A percentile compares a stretch with the other conserved stretches of the same genome.
phyloP scores from a whole-genome alignment of 768 basidiomycete species.

The Fomitopsis serialis region DNA sequence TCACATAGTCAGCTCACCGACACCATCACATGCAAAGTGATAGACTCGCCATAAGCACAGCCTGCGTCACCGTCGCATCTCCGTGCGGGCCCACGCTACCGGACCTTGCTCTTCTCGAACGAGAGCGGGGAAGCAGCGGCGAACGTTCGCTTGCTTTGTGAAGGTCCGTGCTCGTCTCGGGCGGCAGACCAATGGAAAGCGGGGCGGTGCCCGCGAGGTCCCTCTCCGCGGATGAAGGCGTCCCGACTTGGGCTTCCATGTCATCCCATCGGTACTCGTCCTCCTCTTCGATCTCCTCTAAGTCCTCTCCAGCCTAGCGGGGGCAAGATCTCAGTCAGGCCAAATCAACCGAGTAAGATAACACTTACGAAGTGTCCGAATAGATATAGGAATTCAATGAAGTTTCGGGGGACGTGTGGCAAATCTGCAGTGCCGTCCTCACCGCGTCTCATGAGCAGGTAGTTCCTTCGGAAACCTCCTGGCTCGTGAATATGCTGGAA shows the following conservation, averaged over 20 bases:
- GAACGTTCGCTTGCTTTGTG: constrained; percentile 42
- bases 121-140: constrained; percentile 43
- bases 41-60: constrained; percentile 78
- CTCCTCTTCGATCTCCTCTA: constrained; percentile 60
- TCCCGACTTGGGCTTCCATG: constrained; percentile 15
- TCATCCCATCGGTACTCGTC: constrained; percentile 36
- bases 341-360: background rate
- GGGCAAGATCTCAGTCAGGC: background rate
- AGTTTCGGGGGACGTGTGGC: constrained; percentile 67
- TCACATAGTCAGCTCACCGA: background rate
- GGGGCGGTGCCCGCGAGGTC: background rate
- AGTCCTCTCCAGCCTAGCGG: constrained; percentile 77
- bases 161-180: constrained; percentile 1
- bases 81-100: constrained; percentile 62
- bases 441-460: constrained; percentile 65
- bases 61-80: constrained; percentile 87
- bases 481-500: constrained; percentile 95
- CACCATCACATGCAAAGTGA: background rate
- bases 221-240: constrained; percentile 6
- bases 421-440: constrained; percentile 59
- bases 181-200: constrained; percentile 8
- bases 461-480: constrained; percentile 90
- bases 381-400: constrained; percentile 90
- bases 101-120: constrained; percentile 47
- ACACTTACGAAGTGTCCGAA: constrained; percentile 92